Evolutionary conservation across 2,329 filamentous ascomycete genomes (phyloP).

Genomic region (Fusarium stilboides): DNA sequence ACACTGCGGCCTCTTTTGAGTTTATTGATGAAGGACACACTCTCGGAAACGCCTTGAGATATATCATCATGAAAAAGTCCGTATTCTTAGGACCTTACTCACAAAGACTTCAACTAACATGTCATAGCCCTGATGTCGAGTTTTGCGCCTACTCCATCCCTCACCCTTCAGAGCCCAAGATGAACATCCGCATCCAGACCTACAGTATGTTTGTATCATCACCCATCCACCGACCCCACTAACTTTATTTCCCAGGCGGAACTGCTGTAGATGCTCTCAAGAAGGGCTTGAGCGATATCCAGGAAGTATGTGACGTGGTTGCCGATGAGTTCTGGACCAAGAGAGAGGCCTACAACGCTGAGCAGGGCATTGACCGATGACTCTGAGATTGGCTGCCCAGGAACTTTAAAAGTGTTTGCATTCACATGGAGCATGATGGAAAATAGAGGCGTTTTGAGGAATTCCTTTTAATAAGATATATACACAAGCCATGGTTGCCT

Average conservation of each 20-base stretch:
- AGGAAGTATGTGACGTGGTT: constrained; percentile 93
- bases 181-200: constrained; percentile 98
- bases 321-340: constrained; percentile 87
- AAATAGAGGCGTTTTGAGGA: constrained; percentile 53
- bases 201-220: constrained; percentile 76
- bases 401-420: constrained; percentile 28
- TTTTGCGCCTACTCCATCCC: constrained; percentile 99
- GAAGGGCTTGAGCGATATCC: constrained; percentile 90
- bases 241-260: constrained; percentile 69
- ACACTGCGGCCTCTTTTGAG: constrained; percentile 94
- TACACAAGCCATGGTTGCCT: constrained; percentile 52
- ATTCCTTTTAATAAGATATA: constrained; percentile 55
- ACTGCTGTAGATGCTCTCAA: constrained; percentile 88
- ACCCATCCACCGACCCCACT: background rate
- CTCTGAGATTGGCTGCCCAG: constrained; percentile 6
- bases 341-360: constrained; percentile 55
- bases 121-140: constrained; percentile 87
- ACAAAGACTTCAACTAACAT: constrained; percentile 20
- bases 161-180: constrained; percentile 94
- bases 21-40: constrained; percentile 96
- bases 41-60: constrained; percentile 92
- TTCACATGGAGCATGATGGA: constrained; percentile 49
- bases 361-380: constrained; percentile 55
- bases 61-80: constrained; percentile 99
- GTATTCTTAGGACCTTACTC: constrained; percentile 48